Percentiles rank a stretch among this genome's conserved stretches.
These are phyloP conservation scores for Puccinia polysora DNA, from an alignment of 1,284 basidiomycete genomes.

Conservation along the genomic window DNA sequence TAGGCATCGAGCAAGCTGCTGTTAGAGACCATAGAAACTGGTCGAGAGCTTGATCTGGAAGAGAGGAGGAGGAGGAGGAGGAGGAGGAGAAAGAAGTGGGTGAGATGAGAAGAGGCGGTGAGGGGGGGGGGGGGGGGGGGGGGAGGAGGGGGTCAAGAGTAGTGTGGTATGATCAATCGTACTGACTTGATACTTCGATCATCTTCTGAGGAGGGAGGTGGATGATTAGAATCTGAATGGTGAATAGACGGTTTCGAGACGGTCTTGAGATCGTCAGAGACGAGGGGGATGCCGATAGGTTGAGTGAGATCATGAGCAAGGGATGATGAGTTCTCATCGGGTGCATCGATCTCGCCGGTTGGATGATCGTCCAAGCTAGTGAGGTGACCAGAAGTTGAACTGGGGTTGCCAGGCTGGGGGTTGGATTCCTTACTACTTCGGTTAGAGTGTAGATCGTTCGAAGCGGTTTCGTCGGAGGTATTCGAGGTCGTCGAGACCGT, in stretches of 20 bases:
- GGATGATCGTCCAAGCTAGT: neutral
- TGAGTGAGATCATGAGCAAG: neutral
- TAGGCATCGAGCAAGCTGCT: slow-evolving; percentile 39
- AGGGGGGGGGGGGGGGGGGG: neutral
- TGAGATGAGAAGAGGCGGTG: neutral
- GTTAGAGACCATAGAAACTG: slow-evolving; percentile 20
- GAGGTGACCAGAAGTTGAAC: neutral
- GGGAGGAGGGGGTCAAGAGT: neutral
- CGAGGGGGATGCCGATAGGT: neutral
- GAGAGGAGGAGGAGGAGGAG: no score
- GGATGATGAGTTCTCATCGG: no score
- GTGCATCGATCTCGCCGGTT: neutral
- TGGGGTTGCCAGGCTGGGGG: no score
- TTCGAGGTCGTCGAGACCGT: slow-evolving; percentile 43
- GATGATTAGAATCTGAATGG: neutral
- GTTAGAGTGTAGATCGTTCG: slow-evolving; percentile 19
- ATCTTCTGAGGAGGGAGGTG: slow-evolving; percentile 8
- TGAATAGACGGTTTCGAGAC: neutral
- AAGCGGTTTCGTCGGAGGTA: slow-evolving; percentile 48
- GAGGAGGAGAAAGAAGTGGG: neutral
- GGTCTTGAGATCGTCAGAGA: neutral
- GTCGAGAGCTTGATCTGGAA: slow-evolving; percentile 15
- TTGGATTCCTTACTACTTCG: slow-evolving; percentile 11
- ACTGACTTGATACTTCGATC: slow-evolving; percentile 15
- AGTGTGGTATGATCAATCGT: neutral